phyloP scores from a whole-genome alignment of 2,329 filamentous ascomycete species.

The Setomelanomma holmii region DNA sequence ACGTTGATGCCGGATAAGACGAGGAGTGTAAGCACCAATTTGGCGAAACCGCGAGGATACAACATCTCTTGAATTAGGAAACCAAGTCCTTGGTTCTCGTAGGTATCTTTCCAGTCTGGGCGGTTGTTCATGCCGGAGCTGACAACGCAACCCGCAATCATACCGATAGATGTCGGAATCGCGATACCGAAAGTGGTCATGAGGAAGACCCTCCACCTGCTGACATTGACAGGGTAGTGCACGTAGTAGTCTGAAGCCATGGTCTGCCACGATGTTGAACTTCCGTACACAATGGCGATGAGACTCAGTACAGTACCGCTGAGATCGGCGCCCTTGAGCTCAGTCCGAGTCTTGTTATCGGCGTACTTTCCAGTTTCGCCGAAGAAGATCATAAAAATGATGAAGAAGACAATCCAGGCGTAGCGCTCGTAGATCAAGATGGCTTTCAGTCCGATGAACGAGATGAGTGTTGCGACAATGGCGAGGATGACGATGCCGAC shows the following conservation, averaged over 20 bases:
- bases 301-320: conserved; percentile 39
- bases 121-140: conserved; percentile 45
- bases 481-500: conserved; percentile 55
- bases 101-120: conserved; percentile 48
- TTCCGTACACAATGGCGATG: conserved; percentile 46
- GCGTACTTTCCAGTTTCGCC: conserved; percentile 55
- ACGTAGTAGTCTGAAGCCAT: conserved; percentile 55
- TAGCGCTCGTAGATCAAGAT: conserved; percentile 59
- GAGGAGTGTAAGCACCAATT: conserved; percentile 56
- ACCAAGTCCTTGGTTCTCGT: conserved; percentile 55
- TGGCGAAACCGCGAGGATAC: conserved; percentile 56
- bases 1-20: conserved; percentile 55
- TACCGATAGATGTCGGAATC: conserved; percentile 53
- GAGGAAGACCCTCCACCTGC: conserved; percentile 50
- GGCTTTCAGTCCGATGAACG: conserved; percentile 51
- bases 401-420: conserved; percentile 57
- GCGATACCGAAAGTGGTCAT: conserved; percentile 53
- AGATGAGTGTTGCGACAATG: conserved; percentile 46
- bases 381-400: conserved; percentile 58
- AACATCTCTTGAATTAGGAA: conserved; percentile 56
- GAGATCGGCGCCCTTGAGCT: conserved; percentile 42
- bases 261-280: conserved; percentile 51
- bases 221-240: conserved; percentile 50
- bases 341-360: conserved; percentile 45
- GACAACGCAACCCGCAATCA: conserved; percentile 54